phyloP scores from a whole-genome alignment of 305 asterid species.

The Fraxinus nigra region DNA sequence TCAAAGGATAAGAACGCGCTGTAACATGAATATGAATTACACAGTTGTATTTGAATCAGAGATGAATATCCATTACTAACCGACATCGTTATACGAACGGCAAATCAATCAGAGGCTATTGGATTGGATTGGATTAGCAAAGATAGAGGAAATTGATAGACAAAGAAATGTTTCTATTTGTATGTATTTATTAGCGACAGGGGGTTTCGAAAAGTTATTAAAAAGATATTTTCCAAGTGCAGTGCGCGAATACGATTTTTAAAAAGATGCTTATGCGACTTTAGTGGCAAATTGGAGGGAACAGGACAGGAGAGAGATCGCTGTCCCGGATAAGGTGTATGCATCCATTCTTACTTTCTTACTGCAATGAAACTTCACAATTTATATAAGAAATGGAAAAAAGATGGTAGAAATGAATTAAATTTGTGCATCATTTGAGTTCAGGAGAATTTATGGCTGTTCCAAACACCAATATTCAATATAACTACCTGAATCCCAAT shows the following conservation, averaged over 20 bases:
- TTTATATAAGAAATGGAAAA: background rate
- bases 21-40: background rate
- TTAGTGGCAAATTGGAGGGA: background rate
- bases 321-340: background rate
- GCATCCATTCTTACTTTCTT: background rate
- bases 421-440: background rate
- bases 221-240: no score
- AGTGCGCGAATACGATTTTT: background rate
- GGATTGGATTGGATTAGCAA: background rate
- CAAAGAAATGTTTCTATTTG: background rate
- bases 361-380: background rate
- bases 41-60: background rate
- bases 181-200: background rate
- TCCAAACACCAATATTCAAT: slow-evolving; percentile 29
- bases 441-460: slow-evolving; percentile 39
- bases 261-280: background rate
- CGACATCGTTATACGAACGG: background rate
- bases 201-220: background rate
- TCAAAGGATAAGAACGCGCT: background rate
- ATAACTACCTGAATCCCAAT: slow-evolving; percentile 20
- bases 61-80: background rate
- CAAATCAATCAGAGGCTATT: background rate
- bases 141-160: background rate
- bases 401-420: background rate
- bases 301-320: background rate